phyloP scores from a whole-genome alignment of 2,329 filamentous ascomycete genomes.

The Ciborinia camelliae region DNA sequence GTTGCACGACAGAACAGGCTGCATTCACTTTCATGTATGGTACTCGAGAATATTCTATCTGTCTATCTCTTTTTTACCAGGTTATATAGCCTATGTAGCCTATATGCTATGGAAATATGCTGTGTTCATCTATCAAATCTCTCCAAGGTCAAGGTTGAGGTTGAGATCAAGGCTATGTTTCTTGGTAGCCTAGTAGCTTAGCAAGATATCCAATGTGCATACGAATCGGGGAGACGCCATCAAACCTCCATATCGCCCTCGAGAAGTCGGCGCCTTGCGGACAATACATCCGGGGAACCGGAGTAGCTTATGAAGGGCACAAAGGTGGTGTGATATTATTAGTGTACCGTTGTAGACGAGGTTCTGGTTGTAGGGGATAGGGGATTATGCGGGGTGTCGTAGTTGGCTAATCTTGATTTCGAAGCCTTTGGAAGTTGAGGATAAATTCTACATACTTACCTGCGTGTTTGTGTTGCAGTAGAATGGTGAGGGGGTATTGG shows the following conservation, averaged over 20 bases:
- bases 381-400: not conserved
- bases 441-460: not conserved
- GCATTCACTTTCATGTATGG: not conserved
- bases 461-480: not conserved
- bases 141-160: not conserved
- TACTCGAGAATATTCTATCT: slow-evolving; percentile 8
- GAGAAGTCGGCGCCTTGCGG: not conserved
- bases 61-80: not conserved
- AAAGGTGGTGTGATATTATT: not conserved
- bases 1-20: slow-evolving; percentile 8
- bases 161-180: not conserved
- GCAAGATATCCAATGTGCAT: slow-evolving; percentile 3
- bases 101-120: not conserved
- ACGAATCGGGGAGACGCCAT: slow-evolving; percentile 3
- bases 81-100: not conserved
- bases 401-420: not conserved
- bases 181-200: slow-evolving; percentile 1
- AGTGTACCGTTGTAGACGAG: not conserved
- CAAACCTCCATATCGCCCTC: not conserved
- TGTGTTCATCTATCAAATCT: slow-evolving; percentile 5
- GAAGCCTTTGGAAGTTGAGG: slow-evolving; percentile 3
- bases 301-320: not conserved
- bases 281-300: not conserved
- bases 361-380: not conserved
- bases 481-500: not conserved